Base-by-base conservation (phyloP, 768 basidiomycete genomes). In the Serendipita sp. region DNA sequence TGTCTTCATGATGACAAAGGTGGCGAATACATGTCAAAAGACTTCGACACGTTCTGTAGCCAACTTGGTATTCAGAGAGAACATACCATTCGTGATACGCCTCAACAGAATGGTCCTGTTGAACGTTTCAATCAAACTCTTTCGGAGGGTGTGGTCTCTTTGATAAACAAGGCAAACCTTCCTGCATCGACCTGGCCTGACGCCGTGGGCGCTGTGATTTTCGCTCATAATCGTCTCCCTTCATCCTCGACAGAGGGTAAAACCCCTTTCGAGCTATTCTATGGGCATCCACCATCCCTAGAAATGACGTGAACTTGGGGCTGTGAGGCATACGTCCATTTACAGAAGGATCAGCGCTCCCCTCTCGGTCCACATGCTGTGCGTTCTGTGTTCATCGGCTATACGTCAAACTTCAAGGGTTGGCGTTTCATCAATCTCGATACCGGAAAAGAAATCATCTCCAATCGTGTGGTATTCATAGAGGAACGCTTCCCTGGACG, bases 321-420 rank as follows among this genome's bases (percentile, higher is more conserved):
- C 0, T 78, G 76, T 63, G 67, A 67, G 46, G 75, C 75, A n/a
- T 78, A 76, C 70, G 77, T 76, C 36, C 72, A 71, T 63, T 68
- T 76, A 3, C 73, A 71, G 63, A 73, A 73, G 63, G 72, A 78
- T 60, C 67, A 47, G 47, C 47, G 66, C 18, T 18, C 11, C 8
- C 46, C 30, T 18, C 51, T 65, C 44, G 65, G 64, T 23, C 23
- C 15, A 1, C 68, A 72, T 48, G 66, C 68, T 41, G 44, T 65
- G 32, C 72, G 76, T 67, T 77, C 77, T 64, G 64, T 75, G 0
- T 75, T 77, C 41, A 70, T 78, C 62, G 75, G 78, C 1, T 79
- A 78, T 64, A 67, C 70, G 0, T 34, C 64, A 0, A 70, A 70
- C 15, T 71, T 74, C 1, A 77, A 76, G 62, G 73, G 72, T 0